Evolutionary conservation across 352 stramenopile species (phyloP), one percentile per base, ranked within the genome.

Genomic region (Globisporangium perplexum): DNA sequence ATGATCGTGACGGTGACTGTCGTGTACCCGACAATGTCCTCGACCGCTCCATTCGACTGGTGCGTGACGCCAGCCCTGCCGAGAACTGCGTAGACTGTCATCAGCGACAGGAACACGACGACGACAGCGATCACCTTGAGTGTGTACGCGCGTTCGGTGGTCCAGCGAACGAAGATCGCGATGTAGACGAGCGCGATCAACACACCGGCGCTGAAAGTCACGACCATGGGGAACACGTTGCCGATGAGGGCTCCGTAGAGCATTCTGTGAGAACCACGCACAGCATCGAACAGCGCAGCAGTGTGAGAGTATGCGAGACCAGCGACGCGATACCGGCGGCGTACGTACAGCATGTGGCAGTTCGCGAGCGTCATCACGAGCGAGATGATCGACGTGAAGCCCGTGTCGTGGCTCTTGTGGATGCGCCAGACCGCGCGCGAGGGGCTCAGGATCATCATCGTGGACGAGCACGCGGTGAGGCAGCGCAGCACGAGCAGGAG

Each of bases 211-310:
- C 67, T 52, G 41, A 72, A 84, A 11, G 63, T 76, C 12, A 54
- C 51, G 50, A 84, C 72, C n/a, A 81, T 30, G 0, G 73, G 70
- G 26, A 78, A 84, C 59, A 70, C 69, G 46, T 66, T 60, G n/a
- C 50, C 48, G 36, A 54, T 54, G 28, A 45, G 31, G n/a, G 36
- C 45, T 31, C 68, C 63, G 48, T 65, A 72, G 48, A 72, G 31
- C 30, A 70, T 12, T 26, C 45, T 50, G 18, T 7, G 8, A 15
- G 39, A 15, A 14, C 1, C 18, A 26, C 7, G 4, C 33, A 18
- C 3, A 1, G 1, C 1, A n/a, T 0, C 20, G 33, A 38, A 17
- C 33, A 17, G n/a, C n/a, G n/a, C n/a, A n/a, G n/a, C n/a, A n/a
- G n/a, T n/a, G n/a, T n/a, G 1, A 7, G 5, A 5, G 11, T 8